phyloP scores from a whole-genome alignment of 129 eudicot species.

The Flaveria brownii region DNA sequence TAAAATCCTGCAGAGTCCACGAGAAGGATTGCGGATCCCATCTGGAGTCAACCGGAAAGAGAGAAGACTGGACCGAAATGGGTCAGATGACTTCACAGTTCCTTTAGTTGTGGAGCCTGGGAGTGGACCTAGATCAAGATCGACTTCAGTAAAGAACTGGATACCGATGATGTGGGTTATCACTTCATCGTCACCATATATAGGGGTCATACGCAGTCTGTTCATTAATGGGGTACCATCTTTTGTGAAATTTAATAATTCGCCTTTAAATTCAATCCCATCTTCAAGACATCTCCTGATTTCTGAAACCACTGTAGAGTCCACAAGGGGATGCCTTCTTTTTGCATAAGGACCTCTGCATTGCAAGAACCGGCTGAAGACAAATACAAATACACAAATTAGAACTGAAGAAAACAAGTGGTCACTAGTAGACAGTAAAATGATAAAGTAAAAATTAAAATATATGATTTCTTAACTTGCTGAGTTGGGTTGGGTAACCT shows the following conservation, averaged over 20 bases:
- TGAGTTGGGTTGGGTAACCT: not conserved
- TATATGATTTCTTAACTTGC: too few relatives aligned
- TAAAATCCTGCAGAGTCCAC: conserved; percentile 70
- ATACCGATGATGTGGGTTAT: conserved; percentile 84
- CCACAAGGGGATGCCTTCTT: conserved; percentile 90
- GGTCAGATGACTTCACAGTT: conserved; percentile 44
- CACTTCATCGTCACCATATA: conserved; percentile 80
- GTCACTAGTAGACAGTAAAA: too few relatives aligned
- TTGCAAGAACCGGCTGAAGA: conserved; percentile 93
- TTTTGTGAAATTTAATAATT: conserved; percentile 78
- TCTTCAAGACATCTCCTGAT: conserved; percentile 81
- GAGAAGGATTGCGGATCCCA: conserved; percentile 39
- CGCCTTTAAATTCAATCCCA: conserved; percentile 90
- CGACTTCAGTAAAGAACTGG: conserved; percentile 72
- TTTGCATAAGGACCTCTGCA: conserved; percentile 98
- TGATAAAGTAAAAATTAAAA: too few relatives aligned
- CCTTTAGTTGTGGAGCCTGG: conserved; percentile 67
- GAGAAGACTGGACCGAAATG: conserved; percentile 56
- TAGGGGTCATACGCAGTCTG: conserved; percentile 80
- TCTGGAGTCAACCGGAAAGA: conserved; percentile 44
- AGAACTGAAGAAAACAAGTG: not conserved
- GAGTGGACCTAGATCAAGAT: conserved; percentile 85
- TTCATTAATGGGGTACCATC: conserved; percentile 94
- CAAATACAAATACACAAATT: conserved; percentile 4
- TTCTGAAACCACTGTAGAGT: conserved; percentile 73